Evolutionary conservation across 805 yeast genomes (phyloP), one percentile per base, ranked within the genome.

Genomic region (Candida oleophila): DNA sequence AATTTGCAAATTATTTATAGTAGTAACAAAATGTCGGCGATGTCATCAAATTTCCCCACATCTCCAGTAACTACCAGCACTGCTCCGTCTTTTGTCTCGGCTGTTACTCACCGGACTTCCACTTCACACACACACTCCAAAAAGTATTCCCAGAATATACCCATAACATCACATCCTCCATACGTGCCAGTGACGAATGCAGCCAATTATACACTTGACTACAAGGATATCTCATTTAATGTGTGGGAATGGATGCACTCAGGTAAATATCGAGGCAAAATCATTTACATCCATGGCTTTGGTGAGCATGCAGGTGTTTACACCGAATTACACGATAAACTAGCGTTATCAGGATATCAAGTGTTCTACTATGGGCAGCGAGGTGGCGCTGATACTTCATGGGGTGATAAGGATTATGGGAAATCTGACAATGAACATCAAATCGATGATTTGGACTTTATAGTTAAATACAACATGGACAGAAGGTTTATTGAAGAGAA

Each of bases 221-320:
- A 61, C 55, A 62, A 71, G 39, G 72, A 69, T 4, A 70, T 71
- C 41, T 61, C 65, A 16, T 73, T 76, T 59, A 60, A 63, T 45
- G 73, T 78, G 1, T 66, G 66, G 11, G 58, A 65, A 18, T 71
- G 75, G 77, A 52, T 61, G 38, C 56, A 56, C 12, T 59, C 51
- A 1, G 54, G 51, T 9, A 53, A 47, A 2, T 59, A 63, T 43
- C 79, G 74, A 51, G 90, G 86, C 2, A 70, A 84, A 48, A 55
- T 86, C 2, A 46, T 87, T 2, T 73, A 77, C 47, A 79, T 86
- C 3, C 95, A 87, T 63, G 95, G 94, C 0, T 87, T 85, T 62
- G 77, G 81, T 15, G 95, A 87, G 54, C 74, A 72, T 47, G 69
- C 80, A 9, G 56, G 61, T 16, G 45, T 79, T 1, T 84, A 82